Evolutionary conservation across 1,284 basidiomycete species (phyloP).

Genomic region (Tremellales sp.): DNA sequence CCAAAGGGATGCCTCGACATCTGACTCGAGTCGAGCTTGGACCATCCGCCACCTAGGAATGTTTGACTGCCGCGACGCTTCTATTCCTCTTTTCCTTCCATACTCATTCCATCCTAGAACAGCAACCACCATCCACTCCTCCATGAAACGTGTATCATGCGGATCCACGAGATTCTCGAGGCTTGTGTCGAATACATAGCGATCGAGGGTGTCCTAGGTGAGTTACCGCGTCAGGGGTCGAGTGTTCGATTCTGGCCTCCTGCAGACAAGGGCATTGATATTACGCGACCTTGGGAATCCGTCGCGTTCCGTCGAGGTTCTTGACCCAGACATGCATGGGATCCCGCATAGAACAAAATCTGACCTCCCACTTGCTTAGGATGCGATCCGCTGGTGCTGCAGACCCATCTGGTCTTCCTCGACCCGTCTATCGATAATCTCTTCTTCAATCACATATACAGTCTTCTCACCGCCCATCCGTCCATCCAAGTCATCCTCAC

Average conservation of each 20-base stretch:
- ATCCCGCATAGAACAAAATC: no score
- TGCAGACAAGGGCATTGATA: no score
- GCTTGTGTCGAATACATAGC: constrained; percentile 39
- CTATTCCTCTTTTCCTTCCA: no score
- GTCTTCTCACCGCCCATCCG: constrained; percentile 29
- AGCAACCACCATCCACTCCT: background rate
- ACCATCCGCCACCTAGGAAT: no score
- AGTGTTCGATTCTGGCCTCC: constrained; percentile 24
- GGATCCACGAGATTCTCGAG: constrained; percentile 44
- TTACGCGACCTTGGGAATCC: no score
- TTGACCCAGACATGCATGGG: no score
- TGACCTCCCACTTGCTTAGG: no score
- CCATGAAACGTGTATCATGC: constrained; percentile 21
- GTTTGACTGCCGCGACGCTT: no score
- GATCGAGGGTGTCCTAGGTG: constrained; percentile 42
- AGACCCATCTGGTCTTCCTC: constrained; percentile 24
- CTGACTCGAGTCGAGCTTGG: no score
- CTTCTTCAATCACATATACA: constrained; percentile 38
- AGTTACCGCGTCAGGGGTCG: constrained; percentile 16
- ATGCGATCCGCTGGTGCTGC: constrained; percentile 24
- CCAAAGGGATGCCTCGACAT: no score
- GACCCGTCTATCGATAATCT: constrained; percentile 34
- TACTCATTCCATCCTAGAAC: background rate
- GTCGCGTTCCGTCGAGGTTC: no score
- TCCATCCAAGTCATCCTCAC: constrained; percentile 31